Percentiles rank a stretch among this genome's conserved stretches.
These are phyloP conservation scores for Hyparrhenia diplandra DNA, from an alignment of 176 grass and related monocot species.

Conservation along the genomic window DNA sequence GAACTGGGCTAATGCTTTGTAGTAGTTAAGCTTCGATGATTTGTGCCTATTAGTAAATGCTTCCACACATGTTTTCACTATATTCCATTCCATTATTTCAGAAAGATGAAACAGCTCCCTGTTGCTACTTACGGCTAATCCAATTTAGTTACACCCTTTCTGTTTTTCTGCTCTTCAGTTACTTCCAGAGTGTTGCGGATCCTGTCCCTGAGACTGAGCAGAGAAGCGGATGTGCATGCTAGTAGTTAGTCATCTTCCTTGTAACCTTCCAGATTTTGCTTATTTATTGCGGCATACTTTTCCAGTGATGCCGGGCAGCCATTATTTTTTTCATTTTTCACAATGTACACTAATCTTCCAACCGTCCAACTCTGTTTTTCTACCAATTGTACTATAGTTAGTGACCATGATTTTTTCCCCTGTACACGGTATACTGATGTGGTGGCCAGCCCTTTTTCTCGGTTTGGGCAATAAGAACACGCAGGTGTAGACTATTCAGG, in stretches of 20 bases:
- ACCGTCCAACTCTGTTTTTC: not conserved
- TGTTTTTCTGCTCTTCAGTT: constrained; percentile 53
- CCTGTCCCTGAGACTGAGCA: constrained; percentile 54
- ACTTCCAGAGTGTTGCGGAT: constrained; percentile 69
- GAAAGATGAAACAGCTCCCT: not conserved
- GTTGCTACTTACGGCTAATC: no score
- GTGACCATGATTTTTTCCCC: constrained; percentile 24
- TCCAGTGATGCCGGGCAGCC: constrained; percentile 20
- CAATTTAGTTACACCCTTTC: constrained; percentile 8
- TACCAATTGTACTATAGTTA: constrained; percentile 17
- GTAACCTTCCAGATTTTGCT: constrained; percentile 31
- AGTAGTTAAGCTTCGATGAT: not conserved
- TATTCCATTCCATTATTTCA: not conserved
- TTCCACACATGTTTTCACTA: not conserved
- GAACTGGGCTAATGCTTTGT: no score
- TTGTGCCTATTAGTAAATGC: not conserved
- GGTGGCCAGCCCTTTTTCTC: not conserved
- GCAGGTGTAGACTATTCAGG: constrained; percentile 11
- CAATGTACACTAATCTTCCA: not conserved
- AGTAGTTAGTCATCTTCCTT: constrained; percentile 35
- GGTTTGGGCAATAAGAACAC: constrained; percentile 39
- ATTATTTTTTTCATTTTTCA: constrained; percentile 28
- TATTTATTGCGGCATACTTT: constrained; percentile 45
- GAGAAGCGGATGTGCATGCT: constrained; percentile 90
- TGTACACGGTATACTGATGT: not conserved